Conservation (phyloP, 257 asterid genomes). For the Rubia yunnanensis region DNA sequence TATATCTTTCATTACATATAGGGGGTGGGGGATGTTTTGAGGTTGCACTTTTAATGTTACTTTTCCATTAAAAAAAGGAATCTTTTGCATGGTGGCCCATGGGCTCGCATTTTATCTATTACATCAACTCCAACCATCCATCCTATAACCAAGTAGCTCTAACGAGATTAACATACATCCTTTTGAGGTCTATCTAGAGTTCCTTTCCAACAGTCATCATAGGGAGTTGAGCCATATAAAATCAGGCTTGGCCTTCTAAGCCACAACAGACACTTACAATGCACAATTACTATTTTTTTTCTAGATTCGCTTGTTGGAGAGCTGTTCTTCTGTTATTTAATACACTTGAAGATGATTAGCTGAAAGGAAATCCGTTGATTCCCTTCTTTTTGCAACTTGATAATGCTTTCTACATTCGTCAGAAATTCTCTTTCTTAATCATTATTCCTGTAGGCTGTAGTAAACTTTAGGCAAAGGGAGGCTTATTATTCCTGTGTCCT, state of each 20-base stretch:
- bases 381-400: background rate
- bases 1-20: background rate
- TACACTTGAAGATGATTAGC: background rate
- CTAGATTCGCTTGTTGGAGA: background rate
- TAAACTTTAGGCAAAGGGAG: background rate
- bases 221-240: no score
- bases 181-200: no score
- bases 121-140: no score
- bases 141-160: background rate
- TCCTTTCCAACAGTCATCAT: no score
- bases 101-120: background rate
- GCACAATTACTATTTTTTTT: background rate
- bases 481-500: conserved; percentile 3
- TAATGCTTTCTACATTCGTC: background rate
- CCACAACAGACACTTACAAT: background rate
- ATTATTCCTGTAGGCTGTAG: background rate
- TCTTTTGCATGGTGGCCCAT: background rate
- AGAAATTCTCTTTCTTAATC: background rate
- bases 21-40: background rate
- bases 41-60: background rate
- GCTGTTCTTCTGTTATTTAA: background rate
- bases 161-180: no score
- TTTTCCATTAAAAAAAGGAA: background rate
- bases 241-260: background rate
- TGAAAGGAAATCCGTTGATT: background rate